phyloP scores from a whole-genome alignment of 1,284 basidiomycete species.

The Heterobasidion annosum region DNA sequence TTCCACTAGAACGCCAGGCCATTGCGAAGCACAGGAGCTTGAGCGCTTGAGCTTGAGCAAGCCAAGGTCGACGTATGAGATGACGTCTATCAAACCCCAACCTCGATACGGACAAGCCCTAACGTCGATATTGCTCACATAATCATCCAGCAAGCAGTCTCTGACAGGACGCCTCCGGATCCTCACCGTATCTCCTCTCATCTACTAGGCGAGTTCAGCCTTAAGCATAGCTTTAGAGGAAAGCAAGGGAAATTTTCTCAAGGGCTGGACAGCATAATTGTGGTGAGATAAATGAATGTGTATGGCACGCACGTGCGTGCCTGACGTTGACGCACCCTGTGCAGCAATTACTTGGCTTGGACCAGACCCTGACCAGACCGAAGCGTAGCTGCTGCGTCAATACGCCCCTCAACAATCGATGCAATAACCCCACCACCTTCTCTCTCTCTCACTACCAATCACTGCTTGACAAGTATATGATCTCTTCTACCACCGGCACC shows the following conservation, averaged over 20 bases:
- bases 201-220: neutral
- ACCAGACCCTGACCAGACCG: no score
- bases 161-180: neutral
- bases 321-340: neutral
- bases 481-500: conserved; percentile 11
- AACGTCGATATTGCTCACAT: neutral
- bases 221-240: no score
- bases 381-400: neutral
- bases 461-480: conserved; percentile 1
- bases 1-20: conserved; percentile 77
- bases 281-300: no score
- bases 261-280: no score
- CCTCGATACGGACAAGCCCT: neutral
- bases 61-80: neutral
- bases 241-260: no score
- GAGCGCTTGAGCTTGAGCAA: neutral
- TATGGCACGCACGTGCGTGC: neutral
- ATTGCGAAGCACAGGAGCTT: conserved; percentile 19
- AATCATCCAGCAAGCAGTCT: neutral
- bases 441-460: conserved; percentile 2
- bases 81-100: neutral
- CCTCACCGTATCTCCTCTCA: neutral
- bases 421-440: neutral
- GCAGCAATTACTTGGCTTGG: neutral
- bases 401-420: neutral